These are phyloP conservation scores for Thecaphora frezii DNA, from an alignment of 1,284 basidiomycete genomes.

Conservation along the genomic window DNA sequence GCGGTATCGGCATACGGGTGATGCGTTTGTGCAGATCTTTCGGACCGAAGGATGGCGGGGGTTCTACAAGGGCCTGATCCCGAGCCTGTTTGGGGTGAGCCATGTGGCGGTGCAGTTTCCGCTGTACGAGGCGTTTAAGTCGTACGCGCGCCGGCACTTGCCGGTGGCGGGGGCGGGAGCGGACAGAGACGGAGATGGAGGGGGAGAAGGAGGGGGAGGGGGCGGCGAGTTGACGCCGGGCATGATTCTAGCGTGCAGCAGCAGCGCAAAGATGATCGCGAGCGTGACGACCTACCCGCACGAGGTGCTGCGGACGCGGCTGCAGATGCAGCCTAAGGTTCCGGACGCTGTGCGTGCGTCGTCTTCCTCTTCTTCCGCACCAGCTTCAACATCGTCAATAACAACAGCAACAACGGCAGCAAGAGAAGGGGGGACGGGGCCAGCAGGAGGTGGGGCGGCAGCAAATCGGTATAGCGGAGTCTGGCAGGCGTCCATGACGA, in stretches of 20 bases:
- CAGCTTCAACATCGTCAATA: background rate
- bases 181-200: too few species aligned
- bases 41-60: constrained; percentile 43
- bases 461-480: constrained; percentile 41
- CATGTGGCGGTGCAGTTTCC: constrained; percentile 58
- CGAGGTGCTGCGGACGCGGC: constrained; percentile 53
- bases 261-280: constrained; percentile 57
- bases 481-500: constrained; percentile 36
- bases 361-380: background rate
- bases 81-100: constrained; percentile 50
- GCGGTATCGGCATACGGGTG: constrained; percentile 50
- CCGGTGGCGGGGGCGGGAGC: background rate
- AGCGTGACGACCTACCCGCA: constrained; percentile 56
- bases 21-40: constrained; percentile 54
- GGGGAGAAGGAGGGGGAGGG: constrained; percentile 3
- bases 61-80: constrained; percentile 55
- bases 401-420: background rate
- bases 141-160: constrained; percentile 6
- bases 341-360: too few species aligned
- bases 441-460: constrained; percentile 9
- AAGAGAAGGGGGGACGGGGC: constrained; percentile 1
- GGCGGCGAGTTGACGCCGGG: constrained; percentile 21
- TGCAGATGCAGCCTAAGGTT: constrained; percentile 52
- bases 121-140: constrained; percentile 55
- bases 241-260: constrained; percentile 48